phyloP scores from a whole-genome alignment of 2,329 filamentous ascomycete species.

The Xylaria sp. region DNA sequence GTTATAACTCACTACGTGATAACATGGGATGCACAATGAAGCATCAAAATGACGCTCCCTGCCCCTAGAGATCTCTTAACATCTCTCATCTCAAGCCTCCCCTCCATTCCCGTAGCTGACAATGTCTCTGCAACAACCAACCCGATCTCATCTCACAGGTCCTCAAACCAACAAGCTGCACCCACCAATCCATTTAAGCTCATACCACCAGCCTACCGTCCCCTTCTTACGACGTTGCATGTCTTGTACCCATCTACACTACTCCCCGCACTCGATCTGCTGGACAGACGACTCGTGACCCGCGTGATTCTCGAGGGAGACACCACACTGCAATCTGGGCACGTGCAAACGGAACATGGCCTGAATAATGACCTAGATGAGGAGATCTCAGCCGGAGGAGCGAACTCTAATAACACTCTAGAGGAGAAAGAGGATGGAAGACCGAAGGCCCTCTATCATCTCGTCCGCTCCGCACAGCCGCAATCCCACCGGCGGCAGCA shows the following conservation, averaged over 20 bases:
- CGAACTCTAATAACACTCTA: background rate
- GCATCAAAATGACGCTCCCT: slow-evolving; percentile 50
- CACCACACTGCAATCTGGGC: background rate
- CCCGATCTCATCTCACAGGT: slow-evolving; percentile 32
- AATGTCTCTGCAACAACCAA: slow-evolving; percentile 34
- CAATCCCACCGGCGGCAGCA: slow-evolving; percentile 46
- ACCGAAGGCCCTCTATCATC: slow-evolving; percentile 58
- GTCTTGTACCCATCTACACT: slow-evolving; percentile 84
- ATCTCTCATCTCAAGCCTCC: slow-evolving; percentile 59
- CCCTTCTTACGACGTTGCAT: slow-evolving; percentile 81
- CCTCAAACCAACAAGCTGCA: slow-evolving; percentile 15
- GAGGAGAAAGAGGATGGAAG: slow-evolving; percentile 5
- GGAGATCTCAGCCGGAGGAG: background rate
- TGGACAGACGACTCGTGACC: slow-evolving; percentile 80
- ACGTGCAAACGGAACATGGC: slow-evolving; percentile 17
- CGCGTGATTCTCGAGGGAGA: slow-evolving; percentile 56
- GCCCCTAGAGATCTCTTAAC: slow-evolving; percentile 60
- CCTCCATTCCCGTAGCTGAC: slow-evolving; percentile 45
- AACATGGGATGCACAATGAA: slow-evolving; percentile 4
- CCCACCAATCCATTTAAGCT: slow-evolving; percentile 51
- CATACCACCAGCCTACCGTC: slow-evolving; percentile 55
- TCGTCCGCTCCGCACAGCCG: slow-evolving; percentile 70
- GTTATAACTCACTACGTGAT: background rate
- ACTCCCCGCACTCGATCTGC: slow-evolving; percentile 85
- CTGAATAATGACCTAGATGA: background rate